These are phyloP conservation scores for Eutrema japonicum DNA, from an alignment of 345 rosid species.

Conservation along the genomic window DNA sequence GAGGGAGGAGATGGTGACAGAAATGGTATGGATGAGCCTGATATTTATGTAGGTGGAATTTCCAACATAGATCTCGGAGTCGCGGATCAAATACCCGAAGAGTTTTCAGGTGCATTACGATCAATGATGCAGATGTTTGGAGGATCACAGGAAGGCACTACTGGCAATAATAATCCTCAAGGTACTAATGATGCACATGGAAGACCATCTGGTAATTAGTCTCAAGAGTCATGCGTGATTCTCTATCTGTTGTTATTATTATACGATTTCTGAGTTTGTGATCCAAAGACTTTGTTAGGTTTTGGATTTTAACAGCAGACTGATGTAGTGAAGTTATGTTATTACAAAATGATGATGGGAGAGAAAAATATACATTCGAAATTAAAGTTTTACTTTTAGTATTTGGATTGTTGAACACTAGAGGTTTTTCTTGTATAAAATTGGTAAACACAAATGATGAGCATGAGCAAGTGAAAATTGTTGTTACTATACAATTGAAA, in stretches of 20 bases:
- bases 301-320: constrained; percentile 25
- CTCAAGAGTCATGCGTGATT: neutral
- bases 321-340: constrained; percentile 21
- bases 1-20: constrained; percentile 31
- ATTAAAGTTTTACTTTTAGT: neutral
- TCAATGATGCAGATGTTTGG: constrained; percentile 79
- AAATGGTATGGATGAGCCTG: constrained; percentile 37
- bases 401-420: neutral
- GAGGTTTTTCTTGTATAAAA: no score
- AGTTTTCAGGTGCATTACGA: constrained; percentile 62
- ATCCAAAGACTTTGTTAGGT: constrained; percentile 32
- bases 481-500: constrained; percentile 24
- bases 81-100: constrained; percentile 43
- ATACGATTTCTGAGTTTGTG: constrained; percentile 7
- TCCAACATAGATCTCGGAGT: constrained; percentile 38
- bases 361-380: neutral
- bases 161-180: constrained; percentile 42
- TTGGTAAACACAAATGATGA: neutral
- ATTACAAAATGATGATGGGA: constrained; percentile 5
- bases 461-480: constrained; percentile 8
- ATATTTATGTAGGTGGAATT: constrained; percentile 32
- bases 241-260: neutral
- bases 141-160: constrained; percentile 46
- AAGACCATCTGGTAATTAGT: constrained; percentile 46
- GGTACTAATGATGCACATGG: constrained; percentile 44